Evolutionary conservation across 352 stramenopile species (phyloP).

Genomic region (Phytophthora crassamura): DNA sequence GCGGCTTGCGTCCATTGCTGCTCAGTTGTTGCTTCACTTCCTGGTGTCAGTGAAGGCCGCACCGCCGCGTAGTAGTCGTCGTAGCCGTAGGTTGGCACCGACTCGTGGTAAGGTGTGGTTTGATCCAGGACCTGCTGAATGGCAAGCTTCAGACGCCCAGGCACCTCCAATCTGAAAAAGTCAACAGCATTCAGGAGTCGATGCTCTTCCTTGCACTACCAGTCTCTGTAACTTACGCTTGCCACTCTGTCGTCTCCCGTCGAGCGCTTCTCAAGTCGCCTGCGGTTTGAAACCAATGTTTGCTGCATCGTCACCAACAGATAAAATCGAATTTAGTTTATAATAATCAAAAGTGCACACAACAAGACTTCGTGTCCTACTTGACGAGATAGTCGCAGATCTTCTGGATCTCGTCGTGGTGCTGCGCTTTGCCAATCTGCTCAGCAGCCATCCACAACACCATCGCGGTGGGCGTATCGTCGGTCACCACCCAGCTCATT

Average conservation of each 20-base stretch:
- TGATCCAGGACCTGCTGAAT: slow-evolving; percentile 70
- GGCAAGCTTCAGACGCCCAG: slow-evolving; percentile 65
- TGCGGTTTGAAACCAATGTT: slow-evolving; percentile 75
- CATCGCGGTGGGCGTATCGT: slow-evolving; percentile 43
- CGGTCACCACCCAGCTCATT: slow-evolving; percentile 37
- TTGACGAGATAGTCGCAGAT: slow-evolving; percentile 72
- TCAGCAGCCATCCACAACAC: slow-evolving; percentile 65
- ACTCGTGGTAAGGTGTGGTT: slow-evolving; percentile 10
- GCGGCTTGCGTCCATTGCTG: slow-evolving; percentile 19
- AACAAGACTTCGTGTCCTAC: slow-evolving; percentile 28
- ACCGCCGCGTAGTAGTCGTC: slow-evolving; percentile 36
- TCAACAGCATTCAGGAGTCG: neutral
- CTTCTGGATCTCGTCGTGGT: slow-evolving; percentile 53
- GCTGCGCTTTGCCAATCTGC: slow-evolving; percentile 59
- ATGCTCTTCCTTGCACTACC: neutral
- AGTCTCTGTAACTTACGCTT: slow-evolving; percentile 41
- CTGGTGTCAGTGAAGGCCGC: slow-evolving; percentile 19
- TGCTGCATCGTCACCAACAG: slow-evolving; percentile 35
- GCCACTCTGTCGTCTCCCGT: slow-evolving; percentile 53
- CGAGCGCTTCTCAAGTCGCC: slow-evolving; percentile 57
- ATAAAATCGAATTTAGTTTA: slow-evolving; percentile 5
- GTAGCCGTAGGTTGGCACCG: slow-evolving; percentile 23
- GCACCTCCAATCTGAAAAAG: slow-evolving; percentile 52
- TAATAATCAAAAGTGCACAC: neutral
- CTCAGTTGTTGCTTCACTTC: slow-evolving; percentile 4